Conservation (phyloP, 139 green algal species). For the Volvox reticuliferus region DNA sequence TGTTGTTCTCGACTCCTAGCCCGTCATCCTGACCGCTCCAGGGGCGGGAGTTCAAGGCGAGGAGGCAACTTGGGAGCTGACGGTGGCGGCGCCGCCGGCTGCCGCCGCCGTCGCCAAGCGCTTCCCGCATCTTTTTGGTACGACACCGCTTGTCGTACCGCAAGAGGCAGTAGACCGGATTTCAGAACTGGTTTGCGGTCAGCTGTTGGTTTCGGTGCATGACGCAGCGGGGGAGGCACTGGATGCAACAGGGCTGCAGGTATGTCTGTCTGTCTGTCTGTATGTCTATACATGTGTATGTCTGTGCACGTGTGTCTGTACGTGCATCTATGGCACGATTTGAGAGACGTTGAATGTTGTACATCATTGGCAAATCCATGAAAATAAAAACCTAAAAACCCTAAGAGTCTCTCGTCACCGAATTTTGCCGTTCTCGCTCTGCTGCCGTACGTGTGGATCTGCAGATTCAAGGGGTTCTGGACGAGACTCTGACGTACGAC, state of each 20-base stretch:
- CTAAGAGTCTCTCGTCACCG: no score
- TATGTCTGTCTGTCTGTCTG: neutral
- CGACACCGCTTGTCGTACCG: conserved; percentile 65
- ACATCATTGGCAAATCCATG: no score
- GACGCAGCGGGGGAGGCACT: conserved; percentile 49
- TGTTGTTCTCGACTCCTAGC: no score
- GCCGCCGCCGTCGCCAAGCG: conserved; percentile 45
- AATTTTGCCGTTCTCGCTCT: no score
- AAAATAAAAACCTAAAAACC: no score
- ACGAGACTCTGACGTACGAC: conserved; percentile 79
- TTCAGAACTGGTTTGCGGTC: conserved; percentile 54
- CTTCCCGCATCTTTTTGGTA: conserved; percentile 78
- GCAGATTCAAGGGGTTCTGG: conserved; percentile 78
- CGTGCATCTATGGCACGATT: neutral
- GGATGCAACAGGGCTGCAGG: conserved; percentile 76
- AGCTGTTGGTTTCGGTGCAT: conserved; percentile 61
- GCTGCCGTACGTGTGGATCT: neutral
- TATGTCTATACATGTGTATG: neutral
- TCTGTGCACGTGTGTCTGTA: neutral
- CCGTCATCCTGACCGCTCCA: conserved; percentile 20
- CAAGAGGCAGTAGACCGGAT: conserved; percentile 48
- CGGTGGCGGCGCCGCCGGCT: conserved; percentile 21
- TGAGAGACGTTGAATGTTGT: neutral
- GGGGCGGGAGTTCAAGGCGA: conserved; percentile 56
- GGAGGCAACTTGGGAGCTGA: conserved; percentile 52